Percentiles rank a stretch among this genome's conserved stretches.
These are phyloP conservation scores for Dictyostelium purpureum DNA, from an alignment of 78 protist genomes.

Conservation along the genomic window DNA sequence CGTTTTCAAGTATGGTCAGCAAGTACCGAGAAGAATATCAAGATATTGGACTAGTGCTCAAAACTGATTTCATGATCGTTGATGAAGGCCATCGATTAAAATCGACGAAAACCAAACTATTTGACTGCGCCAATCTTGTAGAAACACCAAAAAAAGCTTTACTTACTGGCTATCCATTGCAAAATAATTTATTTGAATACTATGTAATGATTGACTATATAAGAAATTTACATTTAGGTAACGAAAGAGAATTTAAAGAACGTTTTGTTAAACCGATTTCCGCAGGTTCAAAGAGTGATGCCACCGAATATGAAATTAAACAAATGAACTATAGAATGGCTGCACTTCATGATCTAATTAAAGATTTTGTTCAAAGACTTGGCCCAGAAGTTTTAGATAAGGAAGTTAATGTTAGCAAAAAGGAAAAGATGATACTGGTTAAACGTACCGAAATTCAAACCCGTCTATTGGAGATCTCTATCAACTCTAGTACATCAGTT, in stretches of 20 bases:
- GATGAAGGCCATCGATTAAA: constrained; percentile 92
- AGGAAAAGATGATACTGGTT: constrained; percentile 30
- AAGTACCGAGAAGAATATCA: neutral
- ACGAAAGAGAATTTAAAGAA: constrained; percentile 33
- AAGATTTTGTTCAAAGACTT: constrained; percentile 37
- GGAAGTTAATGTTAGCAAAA: neutral
- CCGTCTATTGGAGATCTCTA: neutral
- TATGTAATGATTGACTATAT: constrained; percentile 88
- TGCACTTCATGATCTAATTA: constrained; percentile 1
- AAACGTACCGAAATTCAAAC: constrained; percentile 29
- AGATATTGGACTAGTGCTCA: neutral
- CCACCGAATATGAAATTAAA: neutral
- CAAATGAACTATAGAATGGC: constrained; percentile 29
- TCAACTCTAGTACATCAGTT: neutral
- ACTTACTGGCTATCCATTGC: constrained; percentile 95
- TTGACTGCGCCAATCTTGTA: neutral
- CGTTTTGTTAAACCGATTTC: constrained; percentile 74
- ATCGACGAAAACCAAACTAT: constrained; percentile 14
- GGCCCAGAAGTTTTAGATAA: constrained; percentile 26
- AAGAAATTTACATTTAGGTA: constrained; percentile 48
- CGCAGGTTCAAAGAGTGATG: constrained; percentile 20
- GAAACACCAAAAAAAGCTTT: constrained; percentile 45
- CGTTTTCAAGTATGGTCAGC: neutral
- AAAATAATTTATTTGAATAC: constrained; percentile 91
- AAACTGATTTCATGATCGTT: constrained; percentile 78